phyloP scores from a whole-genome alignment of 164 flowering plant genomes.

The Magnolia kwangsiensis region DNA sequence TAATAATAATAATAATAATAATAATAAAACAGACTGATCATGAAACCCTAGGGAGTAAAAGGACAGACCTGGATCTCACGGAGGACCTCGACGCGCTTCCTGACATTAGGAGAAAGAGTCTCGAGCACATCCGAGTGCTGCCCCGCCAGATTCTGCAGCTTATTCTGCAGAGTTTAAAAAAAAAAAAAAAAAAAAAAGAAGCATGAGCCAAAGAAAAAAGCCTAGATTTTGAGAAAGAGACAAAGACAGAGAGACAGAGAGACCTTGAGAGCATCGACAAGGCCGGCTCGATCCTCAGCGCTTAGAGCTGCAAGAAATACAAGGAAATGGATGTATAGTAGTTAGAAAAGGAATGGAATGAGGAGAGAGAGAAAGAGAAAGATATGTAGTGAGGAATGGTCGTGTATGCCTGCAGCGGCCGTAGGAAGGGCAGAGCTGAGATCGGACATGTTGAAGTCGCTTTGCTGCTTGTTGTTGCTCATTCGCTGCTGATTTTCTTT shows the following conservation, averaged over 20 bases:
- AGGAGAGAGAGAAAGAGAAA: not conserved
- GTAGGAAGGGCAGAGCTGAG: constrained; percentile 32
- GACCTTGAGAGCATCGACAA: constrained; percentile 67
- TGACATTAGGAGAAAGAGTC: constrained; percentile 47
- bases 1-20: not conserved
- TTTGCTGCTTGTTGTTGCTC: constrained; percentile 34
- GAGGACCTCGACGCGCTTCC: constrained; percentile 71
- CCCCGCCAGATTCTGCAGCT: constrained; percentile 61
- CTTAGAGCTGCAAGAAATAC: constrained; percentile 41
- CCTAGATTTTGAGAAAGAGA: not conserved
- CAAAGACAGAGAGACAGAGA: not conserved
- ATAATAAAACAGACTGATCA: not conserved
- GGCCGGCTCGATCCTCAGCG: constrained; percentile 50
- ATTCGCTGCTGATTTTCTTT: not conserved
- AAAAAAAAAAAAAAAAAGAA: too few relatives aligned
- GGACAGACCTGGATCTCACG: constrained; percentile 59
- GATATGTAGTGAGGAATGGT: not conserved
- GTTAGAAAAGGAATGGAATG: not conserved
- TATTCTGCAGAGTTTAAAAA: constrained; percentile 42
- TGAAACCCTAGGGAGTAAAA: not conserved
- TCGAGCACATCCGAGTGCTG: constrained; percentile 56
- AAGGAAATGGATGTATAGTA: not conserved
- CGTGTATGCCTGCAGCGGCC: constrained; percentile 22
- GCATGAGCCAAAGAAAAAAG: not conserved
- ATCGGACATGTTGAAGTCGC: constrained; percentile 47